Evolutionary conservation across 2,329 filamentous ascomycete species (phyloP), one percentile per base, ranked within the genome.

Genomic region (Curvularia lunata): DNA sequence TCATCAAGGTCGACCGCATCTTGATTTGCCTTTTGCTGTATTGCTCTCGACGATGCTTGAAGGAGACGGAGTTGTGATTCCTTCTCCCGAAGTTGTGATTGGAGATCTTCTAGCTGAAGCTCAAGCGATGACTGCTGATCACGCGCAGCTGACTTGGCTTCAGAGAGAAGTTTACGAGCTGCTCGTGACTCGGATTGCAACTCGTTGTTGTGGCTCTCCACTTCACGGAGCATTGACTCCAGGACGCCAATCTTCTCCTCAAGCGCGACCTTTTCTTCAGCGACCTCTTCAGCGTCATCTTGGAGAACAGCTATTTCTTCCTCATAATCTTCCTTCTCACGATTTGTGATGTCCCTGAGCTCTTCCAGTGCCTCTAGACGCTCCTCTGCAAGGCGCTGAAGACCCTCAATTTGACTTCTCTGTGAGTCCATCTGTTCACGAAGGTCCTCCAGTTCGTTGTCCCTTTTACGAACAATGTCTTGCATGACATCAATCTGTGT

Each of bases 201-300:
- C 9, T 62, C 56, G 3, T 53, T 50, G 50, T 55, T 63, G 49
- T 71, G 60, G 38, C 46, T 66, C 40, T 72, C 72, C 59, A 79
- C 80, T 12, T 80, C 77, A 12, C 74, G 71, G n/a, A 73, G 61
- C 62, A 70, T 65, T 2, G 67, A 65, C 54, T 77, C 74, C 5
- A 78, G 68, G 6, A 73, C 58, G 9, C 79, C 77, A 4, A 85
- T 81, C 56, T 85, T 84, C 51, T 85, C 80, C 67, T 91, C 85
- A 1, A 89, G 77, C 41, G 86, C 80, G 7, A 83, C 80, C 66
- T 87, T 88, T 60, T 81, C 79, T 16, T 76, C 73, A 21, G 75
- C 68, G 1, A 75, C 70, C 18, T 80, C 78, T 30, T 82, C 80
- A 7, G 77, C 71, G 28, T 73, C 75, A 27, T 77, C 74, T 54